Evolutionary conservation across 805 yeast genomes (phyloP), one percentile per base, ranked within the genome.

Genomic region (Saccharomycopsis fibuligera): DNA sequence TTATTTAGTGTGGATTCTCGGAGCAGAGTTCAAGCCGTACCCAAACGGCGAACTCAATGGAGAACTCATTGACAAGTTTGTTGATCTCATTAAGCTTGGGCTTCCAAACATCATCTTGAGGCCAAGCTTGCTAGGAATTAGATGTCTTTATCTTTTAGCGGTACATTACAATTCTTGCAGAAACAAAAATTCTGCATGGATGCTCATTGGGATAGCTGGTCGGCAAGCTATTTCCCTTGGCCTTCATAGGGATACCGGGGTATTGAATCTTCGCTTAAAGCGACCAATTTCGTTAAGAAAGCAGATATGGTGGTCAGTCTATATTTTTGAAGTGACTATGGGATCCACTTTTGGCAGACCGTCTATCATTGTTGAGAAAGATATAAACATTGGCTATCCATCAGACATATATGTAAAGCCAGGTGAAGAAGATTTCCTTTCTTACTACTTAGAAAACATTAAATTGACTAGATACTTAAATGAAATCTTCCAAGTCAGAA

Each of bases 161-260:
- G 63, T 70, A 10, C 70, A 74, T 57, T 53, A 74, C 36, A 72
- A 72, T 39, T 64, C 74, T 41, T 65, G 65, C 23, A 71, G 68
- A 53, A 70, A 70, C 36, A 64, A 77, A 50, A 79, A 74, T 50
- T 67, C 74, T 44, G 74, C 75, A 0, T 75, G 74, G 67, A 68
- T 72, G 52, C 52, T 75, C 41, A 60, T 73, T 58, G 73, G 74
- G 38, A 50, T 72, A 40, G 78, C 78, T 5, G 65, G 72, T 1
- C 62, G 74, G 45, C 79, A 75, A 57, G 68, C 74, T 1, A 64
- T 69, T 25, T 65, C 76, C n/a, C 57, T 74, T n/a, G 79, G 79
- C 0, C 57, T 73, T 2, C 76, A 74, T 55, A 62, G 72, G 45
- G 65, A 62, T 41, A 58, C 67, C 25, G 66, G 67, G 29, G 67